Base-by-base conservation (phyloP, 2,329 filamentous ascomycete genomes). In the Leptosphaerulina australis region DNA sequence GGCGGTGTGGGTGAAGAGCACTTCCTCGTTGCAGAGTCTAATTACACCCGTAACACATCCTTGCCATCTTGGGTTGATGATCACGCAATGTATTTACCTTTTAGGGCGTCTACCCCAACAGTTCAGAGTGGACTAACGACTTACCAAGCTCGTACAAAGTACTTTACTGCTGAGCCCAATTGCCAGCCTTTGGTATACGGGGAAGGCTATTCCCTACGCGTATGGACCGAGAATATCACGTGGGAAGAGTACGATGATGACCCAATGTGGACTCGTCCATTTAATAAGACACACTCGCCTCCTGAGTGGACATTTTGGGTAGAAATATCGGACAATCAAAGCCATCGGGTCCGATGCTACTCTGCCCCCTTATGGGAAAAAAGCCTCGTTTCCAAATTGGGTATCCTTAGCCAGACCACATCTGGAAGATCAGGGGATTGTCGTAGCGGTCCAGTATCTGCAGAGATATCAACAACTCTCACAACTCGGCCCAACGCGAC, bases 41-140 rank as follows among this genome's bases (percentile, higher is more conserved):
- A 84, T 22, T 30, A 78, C 0, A 77, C 76, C 0, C 59, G 67
- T 0, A 68, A 69, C 0, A 80, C 79, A 0, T 53, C 68, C 0
- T 64, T 84, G 0, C 77, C 80, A 0, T 56, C 79, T 0, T 85
- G 83, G 82, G 69, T 77, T 0, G 74, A 79, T 1, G 21, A 63
- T 0, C 56, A 74, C 0, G 75, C 70, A 6, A 79, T 74, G 11
- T 85, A 83, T 33, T 55, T 82, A 0, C 78, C 79, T 0, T 75
- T 81, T 31, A 18, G 4, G 8, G 30, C 21, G 11, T 2, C 3
- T 37, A 21, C 4, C 38, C 53, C 22, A 12, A 25, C 1, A 18
- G 58, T 51, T 3, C 46, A 56, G 2, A 14, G 11, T 24, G 20
- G 3, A 33, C 12, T 20, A 5, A 22, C 7, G 4, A 21, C 41